phyloP scores from a whole-genome alignment of 2,329 filamentous ascomycete genomes.

The Aspergillus novofumigatus region DNA sequence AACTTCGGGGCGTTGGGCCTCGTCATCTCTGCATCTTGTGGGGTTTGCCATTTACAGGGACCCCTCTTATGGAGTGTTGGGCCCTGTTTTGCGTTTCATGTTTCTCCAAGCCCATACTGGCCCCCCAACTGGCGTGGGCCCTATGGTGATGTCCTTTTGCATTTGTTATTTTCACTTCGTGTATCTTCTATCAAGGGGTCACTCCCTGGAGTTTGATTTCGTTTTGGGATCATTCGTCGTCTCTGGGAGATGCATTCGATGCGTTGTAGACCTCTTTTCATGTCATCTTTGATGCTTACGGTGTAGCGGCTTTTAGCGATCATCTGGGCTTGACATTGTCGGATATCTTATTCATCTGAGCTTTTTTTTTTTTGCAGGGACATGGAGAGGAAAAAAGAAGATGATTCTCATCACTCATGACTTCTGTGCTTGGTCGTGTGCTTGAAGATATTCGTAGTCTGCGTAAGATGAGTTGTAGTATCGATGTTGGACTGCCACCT shows the following conservation, averaged over 20 bases:
- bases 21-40: slow-evolving; percentile 1
- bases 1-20: slow-evolving; percentile 1
- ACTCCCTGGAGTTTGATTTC: slow-evolving; percentile 15
- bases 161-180: slow-evolving; percentile 17
- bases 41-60: slow-evolving; percentile 3
- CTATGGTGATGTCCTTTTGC: neutral
- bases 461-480: neutral
- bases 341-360: slow-evolving; percentile 4
- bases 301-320: neutral
- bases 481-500: too few species aligned
- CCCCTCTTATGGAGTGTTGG: neutral
- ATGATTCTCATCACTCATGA: neutral
- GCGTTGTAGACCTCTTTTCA: slow-evolving; percentile 2
- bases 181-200: slow-evolving; percentile 25
- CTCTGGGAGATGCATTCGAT: slow-evolving; percentile 4
- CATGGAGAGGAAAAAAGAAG: neutral
- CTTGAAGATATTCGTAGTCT: neutral
- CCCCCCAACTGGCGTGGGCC: neutral
- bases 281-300: neutral
- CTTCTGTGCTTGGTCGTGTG: neutral
- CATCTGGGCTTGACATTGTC: slow-evolving; percentile 3
- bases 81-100: neutral
- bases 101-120: slow-evolving; percentile 1
- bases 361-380: slow-evolving; percentile 11
- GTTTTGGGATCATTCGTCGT: slow-evolving; percentile 16